phyloP scores from a whole-genome alignment of 2,329 filamentous ascomycete species.

The Cordyceps fumosorosea region DNA sequence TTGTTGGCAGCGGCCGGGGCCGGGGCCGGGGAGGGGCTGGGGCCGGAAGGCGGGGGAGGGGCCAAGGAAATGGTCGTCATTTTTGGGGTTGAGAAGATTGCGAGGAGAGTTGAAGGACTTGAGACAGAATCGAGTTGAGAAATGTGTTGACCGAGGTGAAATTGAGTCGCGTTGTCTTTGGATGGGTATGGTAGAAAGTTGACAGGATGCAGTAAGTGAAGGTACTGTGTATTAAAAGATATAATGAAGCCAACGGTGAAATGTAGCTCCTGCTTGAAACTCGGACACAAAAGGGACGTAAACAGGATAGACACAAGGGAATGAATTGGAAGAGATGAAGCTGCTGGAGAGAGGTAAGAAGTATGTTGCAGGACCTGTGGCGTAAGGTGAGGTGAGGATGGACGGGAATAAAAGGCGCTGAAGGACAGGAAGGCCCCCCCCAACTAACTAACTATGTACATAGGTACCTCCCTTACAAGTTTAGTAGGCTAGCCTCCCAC shows the following conservation, averaged over 20 bases:
- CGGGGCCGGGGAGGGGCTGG: conserved; percentile 2
- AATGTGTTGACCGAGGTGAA: no score
- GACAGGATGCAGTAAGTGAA: no score
- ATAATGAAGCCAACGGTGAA: neutral
- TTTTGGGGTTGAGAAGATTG: neutral
- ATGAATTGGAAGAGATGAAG: neutral
- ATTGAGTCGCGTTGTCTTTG: no score
- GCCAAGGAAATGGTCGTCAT: neutral
- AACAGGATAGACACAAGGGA: neutral
- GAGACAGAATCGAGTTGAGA: no score
- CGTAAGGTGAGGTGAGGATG: neutral
- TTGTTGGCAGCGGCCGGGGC: conserved; percentile 5
- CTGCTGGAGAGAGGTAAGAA: neutral
- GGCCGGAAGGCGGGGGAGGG: conserved; percentile 5
- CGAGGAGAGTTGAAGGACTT: no score
- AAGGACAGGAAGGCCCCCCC: neutral
- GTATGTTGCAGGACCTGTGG: neutral
- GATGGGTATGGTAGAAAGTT: no score
- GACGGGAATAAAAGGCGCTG: conserved; percentile 10
- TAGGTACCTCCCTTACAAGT: no score
- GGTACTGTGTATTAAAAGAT: neutral
- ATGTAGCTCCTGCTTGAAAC: neutral
- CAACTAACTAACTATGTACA: no score
- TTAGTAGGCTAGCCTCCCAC: no score
- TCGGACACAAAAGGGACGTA: neutral